A percentile compares a stretch with the other conserved stretches of the same genome.
phyloP scores from a whole-genome alignment of 495 filamentous ascomycete species.

The Annulohypoxylon stygium region DNA sequence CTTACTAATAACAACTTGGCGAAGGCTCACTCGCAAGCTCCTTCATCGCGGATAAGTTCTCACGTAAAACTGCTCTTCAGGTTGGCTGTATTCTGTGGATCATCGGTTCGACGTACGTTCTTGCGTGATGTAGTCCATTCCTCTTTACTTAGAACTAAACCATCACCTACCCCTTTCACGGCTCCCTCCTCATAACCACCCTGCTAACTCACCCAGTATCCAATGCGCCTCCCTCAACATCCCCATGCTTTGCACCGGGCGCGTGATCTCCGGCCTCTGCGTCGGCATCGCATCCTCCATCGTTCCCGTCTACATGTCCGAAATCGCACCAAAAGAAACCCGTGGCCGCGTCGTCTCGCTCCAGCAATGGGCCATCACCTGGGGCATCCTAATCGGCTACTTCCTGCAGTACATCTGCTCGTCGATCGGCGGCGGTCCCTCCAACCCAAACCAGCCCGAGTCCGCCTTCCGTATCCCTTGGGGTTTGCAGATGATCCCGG shows the following conservation, averaged over 20 bases:
- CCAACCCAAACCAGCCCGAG: constrained; percentile 67
- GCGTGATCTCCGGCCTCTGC: constrained; percentile 78
- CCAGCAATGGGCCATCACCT: constrained; percentile 85
- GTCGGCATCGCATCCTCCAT: constrained; percentile 81
- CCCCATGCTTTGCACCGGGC: constrained; percentile 74
- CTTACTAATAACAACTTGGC: background rate
- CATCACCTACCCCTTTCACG: background rate
- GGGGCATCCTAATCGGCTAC: constrained; percentile 75
- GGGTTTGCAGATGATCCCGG: constrained; percentile 79
- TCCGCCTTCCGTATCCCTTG: constrained; percentile 80
- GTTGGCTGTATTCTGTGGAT: constrained; percentile 79
- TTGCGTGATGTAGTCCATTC: too few relatives aligned
- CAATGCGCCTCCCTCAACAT: constrained; percentile 72
- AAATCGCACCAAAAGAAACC: constrained; percentile 82
- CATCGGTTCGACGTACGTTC: constrained; percentile 68
- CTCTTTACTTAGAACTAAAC: background rate
- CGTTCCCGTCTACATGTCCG: constrained; percentile 83
- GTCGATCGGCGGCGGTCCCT: constrained; percentile 69
- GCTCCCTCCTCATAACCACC: background rate
- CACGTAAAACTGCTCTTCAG: constrained; percentile 77
- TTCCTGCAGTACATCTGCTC: constrained; percentile 80
- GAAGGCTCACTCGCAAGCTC: constrained; percentile 70
- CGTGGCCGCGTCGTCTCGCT: constrained; percentile 80
- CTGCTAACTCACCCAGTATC: constrained; percentile 52
- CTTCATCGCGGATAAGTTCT: constrained; percentile 75